Evolutionary conservation across 805 yeast genomes (phyloP), one percentile per base, ranked within the genome.

Genomic region (Scheffersomyces ergatensis): DNA sequence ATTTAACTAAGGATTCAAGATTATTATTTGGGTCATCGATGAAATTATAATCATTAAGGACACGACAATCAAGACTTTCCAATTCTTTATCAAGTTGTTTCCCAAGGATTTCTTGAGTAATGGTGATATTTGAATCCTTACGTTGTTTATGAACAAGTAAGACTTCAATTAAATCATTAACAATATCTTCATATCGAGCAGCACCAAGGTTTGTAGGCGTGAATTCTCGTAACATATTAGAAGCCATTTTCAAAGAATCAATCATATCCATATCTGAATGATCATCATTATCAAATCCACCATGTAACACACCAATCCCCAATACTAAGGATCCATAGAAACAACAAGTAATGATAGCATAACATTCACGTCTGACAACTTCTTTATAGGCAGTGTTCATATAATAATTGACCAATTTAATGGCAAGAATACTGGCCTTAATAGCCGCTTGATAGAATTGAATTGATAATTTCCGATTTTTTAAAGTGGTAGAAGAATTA

Each of bases 401-500:
- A 37, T 47, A 50, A 33, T 38, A 50, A 21, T 46, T 43, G 33
- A 50, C 41, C 15, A 50, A 38, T 36, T 48, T 47, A 17, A 52
- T 41, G 9, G 50, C 46, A 24, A 52, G 38, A 3, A 49, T 35
- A 2, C 54, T 48, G 2, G 55, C 40, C 20, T 45, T 47, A 16
- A 48, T 38, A 6, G 54, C 54, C 2, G 51, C 48, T 25, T 45
- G 43, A 29, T 39, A 43, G 33, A 50, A 46, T 20, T 47, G 44
- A 24, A 36, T 33, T 12, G 41, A 19, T 23, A 44, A 34, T 13
- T 38, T 41, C 33, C 39, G 31, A 37, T 40, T 36, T 14, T 37
- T 35, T 9, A 39, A 17, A 15, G 26, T 17, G 6, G 29, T 16
- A 18, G 33, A 24, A 13, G 16, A 16, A 4, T n/a, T 6, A 12